phyloP scores from a whole-genome alignment of 2,329 filamentous ascomycete genomes.

The Claviceps spartinae region DNA sequence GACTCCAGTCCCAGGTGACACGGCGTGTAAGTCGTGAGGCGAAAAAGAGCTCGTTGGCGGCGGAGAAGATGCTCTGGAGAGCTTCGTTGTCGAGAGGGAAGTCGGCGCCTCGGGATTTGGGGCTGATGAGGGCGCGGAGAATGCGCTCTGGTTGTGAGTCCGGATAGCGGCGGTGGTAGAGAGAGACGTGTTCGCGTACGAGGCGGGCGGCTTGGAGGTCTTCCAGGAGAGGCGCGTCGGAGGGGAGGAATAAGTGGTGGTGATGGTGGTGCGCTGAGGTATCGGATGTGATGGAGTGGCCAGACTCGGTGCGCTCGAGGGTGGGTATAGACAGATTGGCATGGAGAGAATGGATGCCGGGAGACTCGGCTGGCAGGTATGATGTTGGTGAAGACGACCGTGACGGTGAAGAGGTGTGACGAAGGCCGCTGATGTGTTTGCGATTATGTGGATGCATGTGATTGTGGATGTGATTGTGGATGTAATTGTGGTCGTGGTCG shows the following conservation, averaged over 20 bases:
- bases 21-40: slow-evolving; percentile 39
- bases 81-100: slow-evolving; percentile 44
- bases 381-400: slow-evolving; percentile 11
- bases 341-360: not conserved
- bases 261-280: slow-evolving; percentile 13
- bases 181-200: slow-evolving; percentile 34
- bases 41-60: slow-evolving; percentile 52
- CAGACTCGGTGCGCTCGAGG: slow-evolving; percentile 37
- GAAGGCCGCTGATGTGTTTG: slow-evolving; percentile 6
- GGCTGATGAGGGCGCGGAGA: slow-evolving; percentile 42
- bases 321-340: slow-evolving; percentile 4
- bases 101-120: slow-evolving; percentile 28
- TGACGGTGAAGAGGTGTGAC: slow-evolving; percentile 9
- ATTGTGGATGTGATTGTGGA: slow-evolving; percentile 6
- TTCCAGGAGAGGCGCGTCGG: slow-evolving; percentile 10
- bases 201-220: slow-evolving; percentile 34
- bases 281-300: slow-evolving; percentile 32
- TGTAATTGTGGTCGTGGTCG: slow-evolving; percentile 4
- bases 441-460: not conserved
- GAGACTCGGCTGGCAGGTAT: not conserved
- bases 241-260: slow-evolving; percentile 15
- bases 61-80: slow-evolving; percentile 43
- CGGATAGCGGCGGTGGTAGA: slow-evolving; percentile 28
- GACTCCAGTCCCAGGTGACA: slow-evolving; percentile 50
- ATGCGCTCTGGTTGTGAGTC: slow-evolving; percentile 44